Evolutionary conservation across 2,329 filamentous ascomycete genomes (phyloP).

Genomic region (Fusarium transvaalense): DNA sequence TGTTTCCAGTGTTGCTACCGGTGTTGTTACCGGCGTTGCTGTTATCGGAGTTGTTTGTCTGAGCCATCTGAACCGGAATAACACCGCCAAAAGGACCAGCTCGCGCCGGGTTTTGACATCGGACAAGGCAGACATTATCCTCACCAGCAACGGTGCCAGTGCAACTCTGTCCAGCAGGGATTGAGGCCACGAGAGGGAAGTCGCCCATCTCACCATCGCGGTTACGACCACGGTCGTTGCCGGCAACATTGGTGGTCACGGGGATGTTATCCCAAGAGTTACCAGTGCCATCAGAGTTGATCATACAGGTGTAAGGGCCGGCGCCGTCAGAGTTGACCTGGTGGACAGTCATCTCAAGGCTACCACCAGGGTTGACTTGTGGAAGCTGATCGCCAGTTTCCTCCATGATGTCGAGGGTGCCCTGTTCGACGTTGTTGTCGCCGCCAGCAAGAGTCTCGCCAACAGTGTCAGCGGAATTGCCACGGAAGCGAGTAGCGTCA

Average conservation of each 20-base stretch:
- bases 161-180: conserved; percentile 7
- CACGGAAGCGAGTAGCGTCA: conserved; percentile 60
- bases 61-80: conserved; percentile 2
- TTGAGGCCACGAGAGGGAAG: conserved; percentile 14
- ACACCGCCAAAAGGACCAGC: conserved; percentile 17
- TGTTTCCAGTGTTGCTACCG: neutral
- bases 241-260: conserved; percentile 6
- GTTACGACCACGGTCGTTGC: conserved; percentile 19
- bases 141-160: conserved; percentile 20
- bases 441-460: conserved; percentile 11
- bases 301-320: conserved; percentile 73
- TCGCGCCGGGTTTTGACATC: conserved; percentile 16
- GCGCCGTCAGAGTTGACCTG: conserved; percentile 45
- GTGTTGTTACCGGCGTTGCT: neutral
- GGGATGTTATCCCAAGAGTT: conserved; percentile 6
- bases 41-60: neutral
- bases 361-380: conserved; percentile 69
- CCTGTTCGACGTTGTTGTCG: conserved; percentile 18
- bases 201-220: conserved; percentile 10
- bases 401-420: conserved; percentile 62
- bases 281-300: conserved; percentile 69
- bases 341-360: conserved; percentile 68
- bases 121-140: conserved; percentile 20
- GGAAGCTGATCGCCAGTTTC: conserved; percentile 69
- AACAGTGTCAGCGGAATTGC: neutral